These are phyloP conservation scores for Russula sp. DNA, from an alignment of 768 basidiomycete genomes.

Conservation along the genomic window DNA sequence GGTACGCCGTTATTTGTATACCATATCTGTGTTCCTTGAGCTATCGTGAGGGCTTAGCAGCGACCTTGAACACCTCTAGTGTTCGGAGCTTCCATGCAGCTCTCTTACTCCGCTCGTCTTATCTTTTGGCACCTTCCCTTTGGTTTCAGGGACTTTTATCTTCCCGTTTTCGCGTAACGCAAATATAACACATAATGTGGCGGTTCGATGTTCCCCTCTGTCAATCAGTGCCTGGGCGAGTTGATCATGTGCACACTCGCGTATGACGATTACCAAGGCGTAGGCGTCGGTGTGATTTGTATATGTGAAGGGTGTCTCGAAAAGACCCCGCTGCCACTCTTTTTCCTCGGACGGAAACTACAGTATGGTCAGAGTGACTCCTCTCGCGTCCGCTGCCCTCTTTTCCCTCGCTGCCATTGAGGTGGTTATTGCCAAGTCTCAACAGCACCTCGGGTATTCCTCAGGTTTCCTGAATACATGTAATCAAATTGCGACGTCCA, in stretches of 20 bases:
- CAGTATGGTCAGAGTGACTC: neutral
- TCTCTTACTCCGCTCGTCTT: neutral
- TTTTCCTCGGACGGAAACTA: neutral
- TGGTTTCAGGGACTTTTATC: neutral
- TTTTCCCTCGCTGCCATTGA: neutral
- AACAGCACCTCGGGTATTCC: neutral
- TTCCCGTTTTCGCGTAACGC: neutral
- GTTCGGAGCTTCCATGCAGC: neutral
- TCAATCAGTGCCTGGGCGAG: neutral
- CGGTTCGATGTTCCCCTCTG: neutral
- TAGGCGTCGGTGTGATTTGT: no score
- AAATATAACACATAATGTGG: neutral
- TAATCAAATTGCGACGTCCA: neutral
- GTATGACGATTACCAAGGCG: neutral
- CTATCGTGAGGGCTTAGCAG: neutral
- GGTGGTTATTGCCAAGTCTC: neutral
- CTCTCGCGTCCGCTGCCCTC: neutral
- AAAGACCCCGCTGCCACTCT: neutral
- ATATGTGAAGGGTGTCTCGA: neutral
- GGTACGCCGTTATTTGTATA: neutral
- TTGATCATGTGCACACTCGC: neutral
- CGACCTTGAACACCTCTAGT: neutral
- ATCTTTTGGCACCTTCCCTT: neutral
- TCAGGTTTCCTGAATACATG: conserved; percentile 6
- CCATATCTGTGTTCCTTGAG: neutral